phyloP scores from a whole-genome alignment of 1,139 yeast species.

The Debaryomyces coudertii region DNA sequence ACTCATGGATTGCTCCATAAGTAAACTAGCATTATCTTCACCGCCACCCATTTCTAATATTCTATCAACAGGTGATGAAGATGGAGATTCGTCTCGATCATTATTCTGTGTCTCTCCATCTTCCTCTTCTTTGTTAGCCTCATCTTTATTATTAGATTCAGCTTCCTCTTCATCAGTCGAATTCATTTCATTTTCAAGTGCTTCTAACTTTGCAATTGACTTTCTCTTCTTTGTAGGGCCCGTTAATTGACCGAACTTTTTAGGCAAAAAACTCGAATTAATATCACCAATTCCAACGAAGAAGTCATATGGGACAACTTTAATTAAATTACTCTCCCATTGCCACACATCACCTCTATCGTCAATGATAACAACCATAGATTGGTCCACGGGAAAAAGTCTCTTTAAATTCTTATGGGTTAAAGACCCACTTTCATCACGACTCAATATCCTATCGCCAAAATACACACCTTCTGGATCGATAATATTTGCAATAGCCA shows the following conservation, averaged over 20 bases:
- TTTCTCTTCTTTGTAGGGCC: slow-evolving; percentile 70
- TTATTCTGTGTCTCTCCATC: slow-evolving; percentile 12
- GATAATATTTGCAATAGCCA: slow-evolving; percentile 84
- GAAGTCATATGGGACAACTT: slow-evolving; percentile 93
- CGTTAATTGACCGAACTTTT: slow-evolving; percentile 68
- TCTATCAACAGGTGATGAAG: slow-evolving; percentile 52
- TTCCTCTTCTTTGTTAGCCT: slow-evolving; percentile 14
- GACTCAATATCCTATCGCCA: slow-evolving; percentile 86
- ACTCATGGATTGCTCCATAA: slow-evolving; percentile 57
- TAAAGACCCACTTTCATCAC: slow-evolving; percentile 94
- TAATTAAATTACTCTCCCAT: slow-evolving; percentile 89
- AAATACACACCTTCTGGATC: slow-evolving; percentile 88
- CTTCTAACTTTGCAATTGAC: slow-evolving; percentile 55
- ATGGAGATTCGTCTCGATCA: slow-evolving; percentile 2
- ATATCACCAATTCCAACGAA: slow-evolving; percentile 98
- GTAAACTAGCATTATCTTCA: slow-evolving; percentile 47
- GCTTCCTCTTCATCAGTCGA: slow-evolving; percentile 23
- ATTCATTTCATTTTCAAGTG: slow-evolving; percentile 22
- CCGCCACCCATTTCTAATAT: slow-evolving; percentile 53
- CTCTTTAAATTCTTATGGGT: slow-evolving; percentile 88
- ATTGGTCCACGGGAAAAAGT: slow-evolving; percentile 92
- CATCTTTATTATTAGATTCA: slow-evolving; percentile 15
- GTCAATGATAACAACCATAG: slow-evolving; percentile 95
- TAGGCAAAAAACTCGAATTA: slow-evolving; percentile 88
- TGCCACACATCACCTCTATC: slow-evolving; percentile 99